Base-by-base conservation (phyloP, 164 flowering plant genomes). In the Tetracentron sinense region DNA sequence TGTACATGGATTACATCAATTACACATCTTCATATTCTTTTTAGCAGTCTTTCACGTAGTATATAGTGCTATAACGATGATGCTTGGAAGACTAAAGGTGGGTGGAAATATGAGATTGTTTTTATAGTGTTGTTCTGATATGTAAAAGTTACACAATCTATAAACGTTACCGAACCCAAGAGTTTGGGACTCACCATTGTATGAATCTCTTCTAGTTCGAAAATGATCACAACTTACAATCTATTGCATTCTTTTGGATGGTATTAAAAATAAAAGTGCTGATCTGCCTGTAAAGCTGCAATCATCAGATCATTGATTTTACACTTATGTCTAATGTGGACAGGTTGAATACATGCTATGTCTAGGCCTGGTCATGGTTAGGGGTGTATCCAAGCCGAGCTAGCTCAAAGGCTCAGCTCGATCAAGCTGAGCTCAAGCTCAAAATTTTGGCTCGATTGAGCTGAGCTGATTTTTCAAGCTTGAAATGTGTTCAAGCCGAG, bases 11-110 rank as follows among this genome's bases (percentile, higher is more conserved):
- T 67, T 92, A 73, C 99, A 95, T 76, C 91, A 92, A 73, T 69
- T 90, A 58, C 97, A 92, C 78, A 95, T 95, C 71, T 92, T 95
- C 77, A 89, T 95, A 58, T 95, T 95, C 85, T 88, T 95, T 71
- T 73, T 92, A 57, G 99, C 99, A 21, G 78, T 86, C 51, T 76
- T 89, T 67, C 97, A 95, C 68, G 90, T 95, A 6, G 4, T 80
- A 22, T 82, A 79, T 67, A 88, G 97, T 69, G 82, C 83, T 44
- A 19, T 80, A 29, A 92, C 92, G 3, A 92, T 92, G 97, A 65
- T 74, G 72, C 94, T 92, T 55, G 99, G 99, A 66, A 86, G 86
- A 72, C 74, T 91, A 53, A 88, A 95, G 97, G 99, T 92, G 64
- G 23, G 69, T 67, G 22, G 15, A 47, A 29, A 49, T 30, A 15